phyloP scores from a whole-genome alignment of 2,329 filamentous ascomycete species.

The Paramyrothecium sp. region DNA sequence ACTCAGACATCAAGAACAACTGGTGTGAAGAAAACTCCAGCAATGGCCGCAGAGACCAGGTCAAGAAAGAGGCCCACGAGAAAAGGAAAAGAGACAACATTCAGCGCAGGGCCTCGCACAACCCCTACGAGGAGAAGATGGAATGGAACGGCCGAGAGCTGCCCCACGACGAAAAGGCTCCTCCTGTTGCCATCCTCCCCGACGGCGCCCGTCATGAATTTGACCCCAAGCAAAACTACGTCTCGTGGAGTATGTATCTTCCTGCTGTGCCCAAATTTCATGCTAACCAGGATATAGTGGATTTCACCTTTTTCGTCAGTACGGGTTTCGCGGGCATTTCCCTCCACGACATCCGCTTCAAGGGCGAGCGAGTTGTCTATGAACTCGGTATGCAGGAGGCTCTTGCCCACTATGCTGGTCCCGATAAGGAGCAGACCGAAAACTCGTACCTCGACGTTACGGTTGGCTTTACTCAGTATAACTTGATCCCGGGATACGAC shows the following conservation, averaged over 20 bases:
- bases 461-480: background rate
- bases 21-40: background rate
- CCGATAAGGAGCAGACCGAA: conserved; percentile 41
- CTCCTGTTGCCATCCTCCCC: conserved; percentile 10
- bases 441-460: conserved; percentile 39
- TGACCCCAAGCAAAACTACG: conserved; percentile 12
- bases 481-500: conserved; percentile 47
- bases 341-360: conserved; percentile 49
- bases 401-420: conserved; percentile 45
- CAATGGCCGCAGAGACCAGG: background rate
- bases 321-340: conserved; percentile 42
- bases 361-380: conserved; percentile 50
- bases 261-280: background rate
- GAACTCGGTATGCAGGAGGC: conserved; percentile 54
- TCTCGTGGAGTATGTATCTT: conserved; percentile 10
- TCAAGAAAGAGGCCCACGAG: background rate
- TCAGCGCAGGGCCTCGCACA: conserved; percentile 43
- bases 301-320: conserved; percentile 48
- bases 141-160: conserved; percentile 19
- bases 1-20: conserved; percentile 2
- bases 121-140: conserved; percentile 22
- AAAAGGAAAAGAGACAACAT: conserved; percentile 20
- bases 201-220: conserved; percentile 8
- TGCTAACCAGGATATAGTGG: conserved; percentile 15
- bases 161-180: conserved; percentile 15